Evolutionary conservation across 108 stramenopile genomes (phyloP).

Genomic region (Pseudonitzschia delicatissima): DNA sequence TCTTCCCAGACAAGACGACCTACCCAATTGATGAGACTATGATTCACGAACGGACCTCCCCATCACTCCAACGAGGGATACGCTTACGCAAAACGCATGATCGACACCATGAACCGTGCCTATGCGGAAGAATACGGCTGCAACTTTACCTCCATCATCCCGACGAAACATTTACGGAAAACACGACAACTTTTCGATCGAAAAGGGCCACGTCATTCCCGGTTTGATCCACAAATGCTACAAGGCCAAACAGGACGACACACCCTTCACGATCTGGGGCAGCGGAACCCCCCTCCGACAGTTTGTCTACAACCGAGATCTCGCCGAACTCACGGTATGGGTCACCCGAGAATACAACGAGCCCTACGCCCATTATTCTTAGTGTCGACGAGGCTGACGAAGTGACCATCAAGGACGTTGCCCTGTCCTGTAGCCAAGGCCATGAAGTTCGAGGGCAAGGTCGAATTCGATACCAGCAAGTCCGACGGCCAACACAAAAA

Average conservation of each 20-base stretch:
- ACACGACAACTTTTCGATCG: constrained; percentile 92
- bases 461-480: constrained; percentile 90
- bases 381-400: constrained; percentile 92
- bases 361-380: constrained; percentile 90
- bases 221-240: constrained; percentile 99
- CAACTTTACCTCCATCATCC: constrained; percentile 98
- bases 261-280: constrained; percentile 96
- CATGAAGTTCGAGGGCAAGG: constrained; percentile 90
- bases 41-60: constrained; percentile 97
- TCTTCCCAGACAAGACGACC: constrained; percentile 99
- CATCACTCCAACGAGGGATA: constrained; percentile 97
- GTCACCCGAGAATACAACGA: constrained; percentile 91
- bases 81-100: constrained; percentile 98
- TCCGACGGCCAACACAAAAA: constrained; percentile 99
- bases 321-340: constrained; percentile 96
- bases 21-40: constrained; percentile 99
- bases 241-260: constrained; percentile 85
- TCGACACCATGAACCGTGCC: constrained; percentile 97
- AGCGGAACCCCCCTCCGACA: constrained; percentile 94
- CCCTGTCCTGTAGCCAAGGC: constrained; percentile 89
- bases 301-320: constrained; percentile 93
- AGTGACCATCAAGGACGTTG: constrained; percentile 95
- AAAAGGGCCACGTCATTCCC: constrained; percentile 98
- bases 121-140: constrained; percentile 94
- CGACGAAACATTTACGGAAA: constrained; percentile 97